Evolutionary conservation across 257 asterid genomes (phyloP).

Genomic region (Ophiorrhiza pumila): DNA sequence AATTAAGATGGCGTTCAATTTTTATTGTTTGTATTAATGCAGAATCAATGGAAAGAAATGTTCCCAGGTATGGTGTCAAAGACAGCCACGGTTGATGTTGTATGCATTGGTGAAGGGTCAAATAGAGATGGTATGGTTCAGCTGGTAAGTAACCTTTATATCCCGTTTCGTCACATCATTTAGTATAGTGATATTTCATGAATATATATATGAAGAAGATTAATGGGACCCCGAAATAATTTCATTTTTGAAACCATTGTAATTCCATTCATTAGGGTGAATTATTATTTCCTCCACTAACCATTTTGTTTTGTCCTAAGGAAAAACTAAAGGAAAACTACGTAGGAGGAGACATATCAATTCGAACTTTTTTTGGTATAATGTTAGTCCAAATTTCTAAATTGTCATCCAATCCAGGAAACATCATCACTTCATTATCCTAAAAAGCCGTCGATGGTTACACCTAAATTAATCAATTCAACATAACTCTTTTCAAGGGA

Average conservation of each 20-base stretch:
- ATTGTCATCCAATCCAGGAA: not conserved
- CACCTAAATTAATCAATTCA: no score
- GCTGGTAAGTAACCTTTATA: slow-evolving; percentile 67
- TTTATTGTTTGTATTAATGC: slow-evolving; percentile 6
- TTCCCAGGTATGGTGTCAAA: slow-evolving; percentile 71
- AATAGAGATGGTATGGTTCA: slow-evolving; percentile 64
- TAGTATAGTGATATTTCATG: not conserved
- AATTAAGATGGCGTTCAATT: no score
- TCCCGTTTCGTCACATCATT: not conserved
- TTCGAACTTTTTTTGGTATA: not conserved
- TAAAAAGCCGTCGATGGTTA: no score
- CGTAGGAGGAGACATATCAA: not conserved
- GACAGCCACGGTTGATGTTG: slow-evolving; percentile 63
- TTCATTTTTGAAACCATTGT: not conserved
- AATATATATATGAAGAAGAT: no score
- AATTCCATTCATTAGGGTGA: not conserved
- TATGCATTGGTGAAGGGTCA: slow-evolving; percentile 64
- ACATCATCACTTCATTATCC: no score
- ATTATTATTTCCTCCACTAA: not conserved
- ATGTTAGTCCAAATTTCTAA: not conserved
- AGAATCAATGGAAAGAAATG: slow-evolving; percentile 82
- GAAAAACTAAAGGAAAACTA: not conserved
- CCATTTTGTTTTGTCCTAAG: not conserved
- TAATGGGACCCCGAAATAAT: not conserved
- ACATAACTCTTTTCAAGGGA: no score